Evolutionary conservation across 148 eudicot genomes (phyloP).

Genomic region (Dysphania ambrosioides): DNA sequence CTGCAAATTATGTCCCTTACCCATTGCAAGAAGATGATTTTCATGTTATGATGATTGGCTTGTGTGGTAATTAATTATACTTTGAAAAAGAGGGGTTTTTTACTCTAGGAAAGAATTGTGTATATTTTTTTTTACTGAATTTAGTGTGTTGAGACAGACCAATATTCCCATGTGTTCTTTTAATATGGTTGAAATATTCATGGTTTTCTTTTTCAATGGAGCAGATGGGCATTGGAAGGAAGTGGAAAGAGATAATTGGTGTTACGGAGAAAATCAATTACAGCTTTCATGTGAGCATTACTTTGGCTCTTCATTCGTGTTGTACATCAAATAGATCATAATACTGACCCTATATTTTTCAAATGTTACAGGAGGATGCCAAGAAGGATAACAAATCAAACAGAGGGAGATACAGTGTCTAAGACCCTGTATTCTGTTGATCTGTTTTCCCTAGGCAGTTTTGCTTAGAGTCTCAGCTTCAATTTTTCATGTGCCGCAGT

Average conservation of each 20-base stretch:
- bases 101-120: background rate
- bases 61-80: background rate
- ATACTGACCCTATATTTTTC: background rate
- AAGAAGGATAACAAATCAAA: conserved; percentile 55
- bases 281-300: conserved; percentile 56
- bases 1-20: background rate
- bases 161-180: background rate
- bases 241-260: conserved; percentile 80
- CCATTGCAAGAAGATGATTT: background rate
- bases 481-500: conserved; percentile 7
- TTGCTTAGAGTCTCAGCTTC: conserved; percentile 7
- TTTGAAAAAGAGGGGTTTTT: background rate
- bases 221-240: conserved; percentile 89
- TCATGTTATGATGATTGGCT: background rate
- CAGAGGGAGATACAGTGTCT: conserved; percentile 59
- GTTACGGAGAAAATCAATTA: conserved; percentile 62
- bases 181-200: too few relatives aligned
- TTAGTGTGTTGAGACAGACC: background rate
- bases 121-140: background rate
- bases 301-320: background rate
- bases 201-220: conserved; percentile 1
- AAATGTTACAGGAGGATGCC: conserved; percentile 58
- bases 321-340: background rate
- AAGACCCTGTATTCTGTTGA: conserved; percentile 17
- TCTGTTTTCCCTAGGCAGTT: conserved; percentile 7